A percentile compares a stretch with the other conserved stretches of the same genome.
Evolutionary conservation across 2,329 filamentous ascomycete species (phyloP).

Genomic region (Immersiporthe knoxdaviesiana): DNA sequence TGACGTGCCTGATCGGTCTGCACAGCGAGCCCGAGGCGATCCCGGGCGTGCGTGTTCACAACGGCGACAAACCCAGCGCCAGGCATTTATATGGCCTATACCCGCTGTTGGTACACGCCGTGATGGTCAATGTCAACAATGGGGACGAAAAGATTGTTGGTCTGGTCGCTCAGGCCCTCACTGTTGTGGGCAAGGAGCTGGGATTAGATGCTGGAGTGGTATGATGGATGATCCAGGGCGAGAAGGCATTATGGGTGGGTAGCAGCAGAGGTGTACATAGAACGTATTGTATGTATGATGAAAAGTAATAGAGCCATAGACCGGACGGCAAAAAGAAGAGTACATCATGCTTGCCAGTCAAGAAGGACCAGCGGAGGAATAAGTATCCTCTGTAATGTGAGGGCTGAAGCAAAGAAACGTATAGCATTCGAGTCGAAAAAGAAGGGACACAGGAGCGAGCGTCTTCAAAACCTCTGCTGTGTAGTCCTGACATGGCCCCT

Average conservation of each 20-base stretch:
- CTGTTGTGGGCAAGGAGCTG: constrained; percentile 63
- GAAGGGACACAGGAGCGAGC: too few species aligned
- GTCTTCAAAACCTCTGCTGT: constrained; percentile 10
- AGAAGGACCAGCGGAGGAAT: neutral
- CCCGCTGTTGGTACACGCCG: constrained; percentile 70
- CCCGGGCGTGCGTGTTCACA: constrained; percentile 55
- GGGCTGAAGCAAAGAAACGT: neutral
- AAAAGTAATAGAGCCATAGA: neutral
- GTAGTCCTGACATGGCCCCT: constrained; percentile 24
- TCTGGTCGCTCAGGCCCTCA: constrained; percentile 62
- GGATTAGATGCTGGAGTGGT: constrained; percentile 37
- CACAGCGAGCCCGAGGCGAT: constrained; percentile 73
- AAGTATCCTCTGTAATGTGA: neutral
- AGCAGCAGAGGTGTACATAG: neutral
- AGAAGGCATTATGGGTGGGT: neutral
- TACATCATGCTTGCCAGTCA: neutral
- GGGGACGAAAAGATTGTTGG: constrained; percentile 64
- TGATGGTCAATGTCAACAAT: constrained; percentile 57
- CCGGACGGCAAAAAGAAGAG: neutral
- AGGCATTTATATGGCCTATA: constrained; percentile 84
- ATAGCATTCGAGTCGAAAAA: neutral
- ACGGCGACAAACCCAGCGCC: constrained; percentile 54
- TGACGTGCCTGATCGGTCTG: constrained; percentile 68
- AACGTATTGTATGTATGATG: neutral
- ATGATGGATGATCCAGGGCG: neutral